Base-by-base conservation (phyloP, 2,329 filamentous ascomycete genomes). In the Neonectria hederae region DNA sequence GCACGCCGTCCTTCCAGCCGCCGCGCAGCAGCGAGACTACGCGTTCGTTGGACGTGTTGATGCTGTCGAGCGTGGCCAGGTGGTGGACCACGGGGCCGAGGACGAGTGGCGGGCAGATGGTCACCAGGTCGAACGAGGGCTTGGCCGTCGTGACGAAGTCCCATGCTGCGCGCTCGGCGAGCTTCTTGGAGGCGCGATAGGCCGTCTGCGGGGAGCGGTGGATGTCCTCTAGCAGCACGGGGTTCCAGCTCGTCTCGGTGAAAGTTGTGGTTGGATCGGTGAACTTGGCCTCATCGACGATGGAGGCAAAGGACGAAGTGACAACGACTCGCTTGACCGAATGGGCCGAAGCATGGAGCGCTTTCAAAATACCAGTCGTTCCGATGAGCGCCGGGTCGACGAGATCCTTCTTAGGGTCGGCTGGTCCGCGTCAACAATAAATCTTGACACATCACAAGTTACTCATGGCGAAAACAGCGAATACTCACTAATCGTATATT, bases 301-400 rank as follows among this genome's bases (percentile, higher is more conserved):
- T 82, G 65, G 85, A 80, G 21, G 85, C 85, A 74, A 87, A 87
- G 35, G 85, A 87, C 40, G 83, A 85, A 17, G 85, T 88, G 51
- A 89, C 76, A 60, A 91, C 89, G 14, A 97, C 90, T 64, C 90
- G 86, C 80, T 90, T 92, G 56, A 97, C 91, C 6, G 68, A 68
- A 0, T 85, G 85, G 1, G 85, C 74, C 75, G 86, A 68, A 65
- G 82, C 81, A 72, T 90, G 88, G 66, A 95, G 84, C 19, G 92
- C 89, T 68, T 90, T 86, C 38, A 92, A 89, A 59, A 96, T 88
- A 35, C 90, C 90, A 69, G 89, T 91, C 1, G 86, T 88, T 66
- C 86, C 88, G 58, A 84, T 79, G 49, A 88, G 78, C 5, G 87
- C 87, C 1, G 87, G 87, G 69, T 88, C 83, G 60, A 89, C 76